These are phyloP conservation scores for Clathrospora elynae DNA, from an alignment of 2,329 filamentous ascomycete species.

Conservation along the genomic window DNA sequence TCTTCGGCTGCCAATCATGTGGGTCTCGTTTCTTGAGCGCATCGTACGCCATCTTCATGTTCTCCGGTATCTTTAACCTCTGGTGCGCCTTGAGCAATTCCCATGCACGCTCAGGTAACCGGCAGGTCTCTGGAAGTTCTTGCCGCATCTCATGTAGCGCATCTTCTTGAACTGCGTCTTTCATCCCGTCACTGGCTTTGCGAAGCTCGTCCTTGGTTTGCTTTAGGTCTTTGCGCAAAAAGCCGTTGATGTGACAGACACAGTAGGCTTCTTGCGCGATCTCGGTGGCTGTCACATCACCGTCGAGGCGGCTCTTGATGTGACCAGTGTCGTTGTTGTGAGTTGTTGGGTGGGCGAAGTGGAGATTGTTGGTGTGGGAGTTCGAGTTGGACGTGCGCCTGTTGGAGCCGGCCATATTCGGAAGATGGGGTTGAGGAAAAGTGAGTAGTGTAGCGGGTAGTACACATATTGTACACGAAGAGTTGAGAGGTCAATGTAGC, in stretches of 20 bases:
- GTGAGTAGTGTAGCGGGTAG: too few relatives aligned
- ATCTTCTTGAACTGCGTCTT: slow-evolving; percentile 6
- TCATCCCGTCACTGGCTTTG: background rate
- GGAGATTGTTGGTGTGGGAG: too few relatives aligned
- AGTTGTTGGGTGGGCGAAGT: too few relatives aligned
- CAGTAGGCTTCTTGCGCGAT: slow-evolving; percentile 10
- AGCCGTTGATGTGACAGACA: slow-evolving; percentile 7
- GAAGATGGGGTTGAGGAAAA: too few relatives aligned
- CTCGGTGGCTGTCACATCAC: background rate
- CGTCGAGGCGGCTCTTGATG: slow-evolving; percentile 3
- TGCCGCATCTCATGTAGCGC: slow-evolving; percentile 6
- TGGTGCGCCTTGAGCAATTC: slow-evolving; percentile 1
- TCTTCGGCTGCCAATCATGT: slow-evolving; percentile 6
- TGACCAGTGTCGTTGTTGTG: slow-evolving; percentile 7
- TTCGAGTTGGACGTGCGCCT: too few relatives aligned
- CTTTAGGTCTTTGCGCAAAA: slow-evolving; percentile 1
- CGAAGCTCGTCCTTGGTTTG: background rate
- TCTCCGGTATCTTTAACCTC: slow-evolving; percentile 7
- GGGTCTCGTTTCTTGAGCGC: background rate
- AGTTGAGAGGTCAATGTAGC: too few relatives aligned
- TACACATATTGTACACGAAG: too few relatives aligned
- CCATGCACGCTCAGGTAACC: slow-evolving; percentile 3
- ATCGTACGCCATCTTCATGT: slow-evolving; percentile 4
- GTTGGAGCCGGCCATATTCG: too few relatives aligned
- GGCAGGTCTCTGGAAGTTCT: slow-evolving; percentile 1